Base-by-base conservation (phyloP, 257 asterid genomes). In the Solanum sitiens region DNA sequence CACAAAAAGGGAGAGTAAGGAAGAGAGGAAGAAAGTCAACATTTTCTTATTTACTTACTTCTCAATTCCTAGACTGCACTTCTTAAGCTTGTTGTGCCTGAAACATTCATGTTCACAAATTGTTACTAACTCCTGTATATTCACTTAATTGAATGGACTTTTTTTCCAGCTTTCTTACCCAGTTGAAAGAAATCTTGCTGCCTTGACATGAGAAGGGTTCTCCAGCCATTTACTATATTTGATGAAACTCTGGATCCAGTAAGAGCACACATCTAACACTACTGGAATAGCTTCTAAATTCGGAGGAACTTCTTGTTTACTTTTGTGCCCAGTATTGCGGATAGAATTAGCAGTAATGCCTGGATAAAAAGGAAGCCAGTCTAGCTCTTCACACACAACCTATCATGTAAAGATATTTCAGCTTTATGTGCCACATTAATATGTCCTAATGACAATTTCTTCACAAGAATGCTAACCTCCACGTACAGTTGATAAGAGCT, bases 351-450 rank as follows among this genome's bases (percentile, higher is more conserved):
- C 89, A 89, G 92, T 92, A 86, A 56, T 86, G 88, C 98, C 98
- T 84, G 99, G 99, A 91, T 94, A 95, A 92, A 96, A 95, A 53
- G 98, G 99, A 91, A 97, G 96, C 99, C 99, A 96, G 83, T 96
- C 99, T 86, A 97, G 94, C 95, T 97, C 99, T 91, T 97, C 99
- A 91, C 98, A 96, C 40, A 96, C 99, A 90, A 97, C 99, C 99
- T 97, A 94, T 92, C 77, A 87, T 76, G 89, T 84, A 6, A 86
- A 86, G 75, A 68, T 56, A 25, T 85, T 67, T 89, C 87, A 91
- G 88, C 44, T 86, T 89, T 74, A 37, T 90, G 71, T 86, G 87
- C 39, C 82, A 90, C 61, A 70, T 63, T 86, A 27, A 83, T 75
- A 87, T 42, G 77, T 86, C 87, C 86, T 71, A 79, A 30, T 75